These are phyloP conservation scores for Plenodomus lindquistii DNA, from an alignment of 2,329 filamentous ascomycete genomes.

Conservation along the genomic window DNA sequence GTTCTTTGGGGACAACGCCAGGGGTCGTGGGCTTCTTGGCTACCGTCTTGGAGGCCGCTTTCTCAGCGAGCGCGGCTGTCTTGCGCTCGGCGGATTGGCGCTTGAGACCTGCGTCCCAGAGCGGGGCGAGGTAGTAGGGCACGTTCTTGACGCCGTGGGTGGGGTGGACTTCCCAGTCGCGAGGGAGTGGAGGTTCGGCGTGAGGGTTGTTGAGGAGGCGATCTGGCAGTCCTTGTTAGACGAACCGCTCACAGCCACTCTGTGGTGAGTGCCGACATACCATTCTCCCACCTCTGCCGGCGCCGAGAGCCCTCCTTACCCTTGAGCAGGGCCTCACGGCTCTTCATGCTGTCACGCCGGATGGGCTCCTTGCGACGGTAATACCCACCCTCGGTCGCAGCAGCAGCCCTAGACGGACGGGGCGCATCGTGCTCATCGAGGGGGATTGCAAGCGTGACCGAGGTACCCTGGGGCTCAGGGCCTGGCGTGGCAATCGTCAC, in stretches of 20 bases:
- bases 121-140: conserved; percentile 85
- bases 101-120: conserved; percentile 70
- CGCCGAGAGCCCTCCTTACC: conserved; percentile 89
- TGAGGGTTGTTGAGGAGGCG: conserved; percentile 85
- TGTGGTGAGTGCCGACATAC: conserved; percentile 50
- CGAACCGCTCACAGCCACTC: conserved; percentile 3
- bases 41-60: conserved; percentile 39
- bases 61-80: conserved; percentile 38
- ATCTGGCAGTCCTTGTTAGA: conserved; percentile 57
- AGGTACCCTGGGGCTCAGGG: conserved; percentile 54
- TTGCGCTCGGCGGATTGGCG: conserved; percentile 50
- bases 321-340: conserved; percentile 77
- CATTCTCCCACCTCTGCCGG: conserved; percentile 92
- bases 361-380: conserved; percentile 58
- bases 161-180: conserved; percentile 81
- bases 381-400: conserved; percentile 51
- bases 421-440: conserved; percentile 62
- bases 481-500: conserved; percentile 45
- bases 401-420: conserved; percentile 25
- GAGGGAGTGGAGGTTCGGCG: conserved; percentile 76
- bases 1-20: conserved; percentile 72
- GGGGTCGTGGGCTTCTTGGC: conserved; percentile 49
- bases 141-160: conserved; percentile 78
- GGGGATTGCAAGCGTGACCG: conserved; percentile 71
- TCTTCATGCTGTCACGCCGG: conserved; percentile 64